Base-by-base conservation (phyloP, 805 yeast species). In the Sungouiozyma ichnusensis region DNA sequence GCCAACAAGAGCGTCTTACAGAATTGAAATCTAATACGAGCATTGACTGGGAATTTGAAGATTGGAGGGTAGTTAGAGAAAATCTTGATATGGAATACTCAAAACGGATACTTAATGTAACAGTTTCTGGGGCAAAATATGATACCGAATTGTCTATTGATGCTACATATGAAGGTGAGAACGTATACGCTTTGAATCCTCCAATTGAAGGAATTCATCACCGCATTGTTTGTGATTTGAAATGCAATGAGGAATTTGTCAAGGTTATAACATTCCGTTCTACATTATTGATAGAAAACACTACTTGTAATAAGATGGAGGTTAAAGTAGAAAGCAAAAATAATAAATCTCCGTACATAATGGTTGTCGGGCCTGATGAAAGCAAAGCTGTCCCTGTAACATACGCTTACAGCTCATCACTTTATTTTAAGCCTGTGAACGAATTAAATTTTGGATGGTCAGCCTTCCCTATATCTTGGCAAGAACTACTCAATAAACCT, bases 11-110 rank as follows among this genome's bases (percentile, higher is more conserved):
- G 20, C 50, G 48, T 13, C 27, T 62, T 14, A 66, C 71, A 0
- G 33, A 52, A 0, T 55, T 84, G 14, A 60, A 65, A 33, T 68
- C 77, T 40, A 73, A 74, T 1, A 76, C 73, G 4, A 60, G 62
- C 3, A 57, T 75, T 3, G 81, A 85, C 1, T 92, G 97, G 97
- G 79, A 87, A 34, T 94, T 94, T 66, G 95, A 88, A 53, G 96
- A 90, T 56, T 92, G 97, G 97, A 71, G 85, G 47, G 71, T 72
- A 24, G 74, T 87, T 18, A 79, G 98, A 60, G 95, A 90, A 54
- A 77, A 78, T 42, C 65, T 88, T 43, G 79, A 76, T 46, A 74
- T 81, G 3, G 81, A 81, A 42, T 76, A 72, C 35, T 74, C 72
- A 16, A 69, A 68, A n/a, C 79, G 77, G 37, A 65, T 71, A 3